These are phyloP conservation scores for Talaromyces sp. DNA, from an alignment of 2,329 filamentous ascomycete genomes.

Conservation along the genomic window DNA sequence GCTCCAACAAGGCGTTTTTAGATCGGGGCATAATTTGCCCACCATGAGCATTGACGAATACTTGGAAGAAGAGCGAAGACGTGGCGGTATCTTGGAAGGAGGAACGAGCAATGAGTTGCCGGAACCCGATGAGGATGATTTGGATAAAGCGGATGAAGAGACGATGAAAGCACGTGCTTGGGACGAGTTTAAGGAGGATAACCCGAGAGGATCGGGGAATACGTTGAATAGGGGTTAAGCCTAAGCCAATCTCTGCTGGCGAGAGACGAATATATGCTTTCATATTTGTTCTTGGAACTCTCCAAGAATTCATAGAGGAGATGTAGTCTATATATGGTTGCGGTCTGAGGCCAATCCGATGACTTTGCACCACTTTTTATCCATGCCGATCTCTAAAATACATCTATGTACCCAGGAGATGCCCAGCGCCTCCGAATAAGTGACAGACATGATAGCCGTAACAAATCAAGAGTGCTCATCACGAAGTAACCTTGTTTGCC, in stretches of 20 bases:
- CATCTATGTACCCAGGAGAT: constrained; percentile 21
- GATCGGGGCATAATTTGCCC: constrained; percentile 85
- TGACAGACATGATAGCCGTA: not conserved
- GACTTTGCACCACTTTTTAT: not conserved
- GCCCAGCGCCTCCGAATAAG: constrained; percentile 22
- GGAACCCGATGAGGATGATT: constrained; percentile 83
- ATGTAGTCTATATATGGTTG: not conserved
- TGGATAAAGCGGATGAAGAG: constrained; percentile 82
- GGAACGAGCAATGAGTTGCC: constrained; percentile 68
- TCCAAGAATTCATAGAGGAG: not conserved
- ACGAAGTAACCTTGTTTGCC: constrained; percentile 33
- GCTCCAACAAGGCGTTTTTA: constrained; percentile 77
- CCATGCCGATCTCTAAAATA: not conserved
- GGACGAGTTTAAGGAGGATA: constrained; percentile 92
- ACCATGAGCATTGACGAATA: constrained; percentile 99
- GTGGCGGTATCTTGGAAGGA: constrained; percentile 87
- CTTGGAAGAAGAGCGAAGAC: constrained; percentile 79
- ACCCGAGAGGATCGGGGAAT: constrained; percentile 65
- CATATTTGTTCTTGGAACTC: not conserved
- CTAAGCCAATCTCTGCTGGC: not conserved
- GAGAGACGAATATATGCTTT: not conserved
- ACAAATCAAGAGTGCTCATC: constrained; percentile 19
- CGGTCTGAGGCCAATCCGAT: not conserved
- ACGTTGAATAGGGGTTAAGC: constrained; percentile 49
- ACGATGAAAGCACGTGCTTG: constrained; percentile 91